A percentile compares a stretch with the other conserved stretches of the same genome.
Evolutionary conservation across 257 asterid genomes (phyloP).

Genomic region (Fraxinus excelsior): DNA sequence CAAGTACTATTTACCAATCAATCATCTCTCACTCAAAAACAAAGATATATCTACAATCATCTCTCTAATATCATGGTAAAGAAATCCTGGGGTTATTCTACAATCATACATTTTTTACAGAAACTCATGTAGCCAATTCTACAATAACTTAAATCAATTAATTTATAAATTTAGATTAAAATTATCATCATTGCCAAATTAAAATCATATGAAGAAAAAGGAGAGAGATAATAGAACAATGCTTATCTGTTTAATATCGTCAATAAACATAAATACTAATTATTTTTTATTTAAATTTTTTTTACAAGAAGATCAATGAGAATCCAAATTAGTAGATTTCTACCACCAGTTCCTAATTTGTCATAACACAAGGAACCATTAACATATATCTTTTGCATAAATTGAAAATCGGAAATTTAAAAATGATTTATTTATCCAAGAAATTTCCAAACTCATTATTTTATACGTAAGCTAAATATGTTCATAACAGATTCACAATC

Average conservation of each 20-base stretch:
- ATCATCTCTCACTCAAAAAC: not conserved
- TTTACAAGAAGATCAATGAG: not conserved
- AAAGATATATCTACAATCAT: not conserved
- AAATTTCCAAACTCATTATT: no score
- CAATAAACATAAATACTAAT: no score
- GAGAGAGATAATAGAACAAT: not conserved
- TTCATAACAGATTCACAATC: no score
- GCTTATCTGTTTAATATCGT: not conserved
- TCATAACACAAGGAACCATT: not conserved
- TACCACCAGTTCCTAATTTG: not conserved
- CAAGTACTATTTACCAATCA: not conserved
- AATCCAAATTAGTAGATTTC: not conserved
- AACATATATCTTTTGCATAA: not conserved
- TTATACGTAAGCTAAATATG: no score
- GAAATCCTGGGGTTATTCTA: not conserved
- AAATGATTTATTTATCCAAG: not conserved
- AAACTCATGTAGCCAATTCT: not conserved
- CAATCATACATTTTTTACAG: not conserved
- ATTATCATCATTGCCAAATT: not conserved
- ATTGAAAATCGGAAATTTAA: not conserved
- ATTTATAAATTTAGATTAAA: not conserved
- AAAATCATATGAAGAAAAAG: not conserved
- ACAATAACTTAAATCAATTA: no score
- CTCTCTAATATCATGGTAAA: not conserved
- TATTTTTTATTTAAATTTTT: no score